A percentile compares a stretch with the other conserved stretches of the same genome.
phyloP scores from a whole-genome alignment of 2,329 filamentous ascomycete genomes.

The Lecanosticta acicola region DNA sequence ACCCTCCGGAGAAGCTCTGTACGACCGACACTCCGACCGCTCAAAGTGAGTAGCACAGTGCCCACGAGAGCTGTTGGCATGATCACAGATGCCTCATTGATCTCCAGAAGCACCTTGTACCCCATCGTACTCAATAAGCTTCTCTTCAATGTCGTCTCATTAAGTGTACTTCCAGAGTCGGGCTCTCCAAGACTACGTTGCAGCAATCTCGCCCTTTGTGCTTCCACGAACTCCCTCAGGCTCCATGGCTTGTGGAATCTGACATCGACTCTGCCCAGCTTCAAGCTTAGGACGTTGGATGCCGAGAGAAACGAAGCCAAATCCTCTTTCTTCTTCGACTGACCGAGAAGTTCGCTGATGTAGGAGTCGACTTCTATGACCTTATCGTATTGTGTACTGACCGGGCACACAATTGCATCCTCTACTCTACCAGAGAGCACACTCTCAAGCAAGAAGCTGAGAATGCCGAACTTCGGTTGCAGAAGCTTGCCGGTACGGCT shows the following conservation, averaged over 20 bases:
- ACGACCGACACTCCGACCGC: conserved; percentile 86
- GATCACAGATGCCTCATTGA: conserved; percentile 92
- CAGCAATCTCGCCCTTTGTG: conserved; percentile 57
- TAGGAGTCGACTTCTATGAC: conserved; percentile 98
- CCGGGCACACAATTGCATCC: conserved; percentile 89
- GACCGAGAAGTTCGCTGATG: conserved; percentile 84
- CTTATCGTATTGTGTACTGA: conserved; percentile 97
- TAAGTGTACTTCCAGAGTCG: conserved; percentile 26
- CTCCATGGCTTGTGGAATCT: conserved; percentile 97
- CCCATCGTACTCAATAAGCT: conserved; percentile 79
- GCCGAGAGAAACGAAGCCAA: conserved; percentile 81
- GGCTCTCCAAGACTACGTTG: conserved; percentile 25
- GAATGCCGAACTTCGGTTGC: conserved; percentile 89
- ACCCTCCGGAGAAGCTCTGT: conserved; percentile 78
- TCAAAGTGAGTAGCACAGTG: conserved; percentile 82
- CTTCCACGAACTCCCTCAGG: conserved; percentile 69
- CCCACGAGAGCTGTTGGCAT: conserved; percentile 97
- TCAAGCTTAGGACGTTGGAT: conserved; percentile 81
- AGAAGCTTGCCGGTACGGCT: conserved; percentile 91
- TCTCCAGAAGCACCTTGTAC: conserved; percentile 87
- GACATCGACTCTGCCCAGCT: conserved; percentile 86
- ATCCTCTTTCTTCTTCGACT: conserved; percentile 94
- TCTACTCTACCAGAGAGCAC: conserved; percentile 80
- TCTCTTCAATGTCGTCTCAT: conserved; percentile 49
- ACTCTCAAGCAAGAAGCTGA: conserved; percentile 86